Evolutionary conservation across 306 rosid species (phyloP), one percentile per base, ranked within the genome.

Genomic region (Heteromeles arbutifolia): DNA sequence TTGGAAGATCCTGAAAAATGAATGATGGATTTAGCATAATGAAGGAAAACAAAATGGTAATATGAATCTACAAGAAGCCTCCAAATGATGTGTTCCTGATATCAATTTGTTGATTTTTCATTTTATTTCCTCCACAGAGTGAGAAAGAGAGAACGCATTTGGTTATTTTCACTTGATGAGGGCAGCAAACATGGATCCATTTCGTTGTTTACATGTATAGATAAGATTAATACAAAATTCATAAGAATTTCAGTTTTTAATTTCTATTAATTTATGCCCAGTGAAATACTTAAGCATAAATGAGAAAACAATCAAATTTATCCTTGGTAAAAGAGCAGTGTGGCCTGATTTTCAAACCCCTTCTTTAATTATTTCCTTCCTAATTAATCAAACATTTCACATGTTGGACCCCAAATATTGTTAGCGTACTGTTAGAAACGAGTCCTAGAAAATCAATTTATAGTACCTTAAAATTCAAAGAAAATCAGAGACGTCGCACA

Each of bases 1-100:
- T 96, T n/a, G 99, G 99, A 74, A 96, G 99, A 89, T 96, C 99
- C 99, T 96, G 91, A 81, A 86, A 53, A 62, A 77, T 68, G 22
- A 72, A 59, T 1, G 11, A 39, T 15, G 43, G 6, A 66, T 76
- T 73, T 11, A 64, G 80, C 52, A 65, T 24, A 24, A 59, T 10
- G 10, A 12, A 69, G 64, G 24, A 22, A n/a, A 11, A 8, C 54
- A 29, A 26, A 48, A 22, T 13, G 45, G 48, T 50, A 69, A 29
- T 4, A 66, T 31, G 17, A 11, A 56, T 31, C 67, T 28, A 11
- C 31, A 56, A 73, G 1, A 6, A 28, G 24, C 45, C 50, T 62
- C 66, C 39, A 62, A 58, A 24, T 4, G 4, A 22, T 58, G 64
- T 11, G 29, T 24, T 58, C 64, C 31, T 0, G 15, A 58, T 11